Evolutionary conservation across 371 early-diverging fungal species (phyloP).

Genomic region (Haplosporangium sp.): DNA sequence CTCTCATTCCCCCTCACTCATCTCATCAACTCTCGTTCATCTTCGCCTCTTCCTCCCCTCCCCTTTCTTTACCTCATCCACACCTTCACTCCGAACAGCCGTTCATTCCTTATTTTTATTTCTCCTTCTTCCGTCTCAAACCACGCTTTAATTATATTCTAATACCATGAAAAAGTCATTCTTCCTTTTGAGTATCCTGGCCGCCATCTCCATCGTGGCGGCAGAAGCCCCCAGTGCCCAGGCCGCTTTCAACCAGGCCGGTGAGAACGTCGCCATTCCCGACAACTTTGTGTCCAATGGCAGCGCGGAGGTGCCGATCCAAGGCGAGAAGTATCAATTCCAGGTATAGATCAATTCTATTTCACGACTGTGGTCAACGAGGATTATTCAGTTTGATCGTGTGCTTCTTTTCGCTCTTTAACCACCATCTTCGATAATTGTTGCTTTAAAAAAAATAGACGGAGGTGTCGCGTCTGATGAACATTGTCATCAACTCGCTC

Average conservation of each 20-base stretch:
- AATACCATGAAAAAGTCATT: slow-evolving; percentile 47
- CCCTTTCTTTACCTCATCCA: not conserved
- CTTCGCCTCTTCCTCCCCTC: not conserved
- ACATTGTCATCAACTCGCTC: slow-evolving; percentile 89
- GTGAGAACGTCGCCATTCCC: slow-evolving; percentile 42
- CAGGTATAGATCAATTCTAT: slow-evolving; percentile 28
- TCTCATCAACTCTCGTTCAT: not conserved
- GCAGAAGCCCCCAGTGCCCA: slow-evolving; percentile 48
- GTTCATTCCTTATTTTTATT: not conserved
- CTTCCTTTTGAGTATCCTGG: slow-evolving; percentile 46
- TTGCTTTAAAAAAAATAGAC: slow-evolving; percentile 58
- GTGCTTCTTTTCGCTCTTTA: not conserved
- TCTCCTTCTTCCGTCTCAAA: not conserved
- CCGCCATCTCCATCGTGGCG: slow-evolving; percentile 52
- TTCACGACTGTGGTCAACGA: not conserved
- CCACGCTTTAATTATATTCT: not conserved
- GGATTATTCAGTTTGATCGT: too few relatives aligned
- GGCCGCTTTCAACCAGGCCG: slow-evolving; percentile 36
- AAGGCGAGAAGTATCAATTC: slow-evolving; percentile 53
- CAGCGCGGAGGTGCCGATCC: slow-evolving; percentile 15
- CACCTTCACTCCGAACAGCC: not conserved
- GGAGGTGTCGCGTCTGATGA: slow-evolving; percentile 88
- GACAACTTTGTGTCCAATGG: slow-evolving; percentile 50
- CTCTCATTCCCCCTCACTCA: not conserved
- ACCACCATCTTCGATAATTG: too few relatives aligned